A percentile compares a stretch with the other conserved stretches of the same genome.
Conservation (phyloP, 768 basidiomycete genomes). For the Rhizopogon vinicolor region DNA sequence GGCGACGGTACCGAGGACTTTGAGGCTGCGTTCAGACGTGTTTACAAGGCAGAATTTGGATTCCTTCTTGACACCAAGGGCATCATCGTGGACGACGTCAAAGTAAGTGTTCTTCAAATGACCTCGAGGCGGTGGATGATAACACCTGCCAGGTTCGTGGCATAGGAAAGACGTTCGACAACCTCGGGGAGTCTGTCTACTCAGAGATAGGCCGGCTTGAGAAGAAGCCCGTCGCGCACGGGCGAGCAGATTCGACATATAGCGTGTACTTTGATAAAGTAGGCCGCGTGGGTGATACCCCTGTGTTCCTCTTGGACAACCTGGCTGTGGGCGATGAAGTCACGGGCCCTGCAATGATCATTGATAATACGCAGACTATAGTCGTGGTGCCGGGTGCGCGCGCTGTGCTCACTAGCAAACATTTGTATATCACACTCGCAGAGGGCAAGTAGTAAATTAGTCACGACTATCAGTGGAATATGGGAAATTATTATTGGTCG, state of each 20-base stretch:
- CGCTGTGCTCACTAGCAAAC: constrained; percentile 64
- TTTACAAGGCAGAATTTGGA: constrained; percentile 86
- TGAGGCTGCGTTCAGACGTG: constrained; percentile 70
- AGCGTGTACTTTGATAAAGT: constrained; percentile 82
- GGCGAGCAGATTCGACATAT: constrained; percentile 46
- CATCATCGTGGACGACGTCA: constrained; percentile 89
- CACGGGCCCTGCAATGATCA: constrained; percentile 87
- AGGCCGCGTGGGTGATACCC: constrained; percentile 73
- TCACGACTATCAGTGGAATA: too few species aligned
- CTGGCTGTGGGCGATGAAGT: constrained; percentile 69
- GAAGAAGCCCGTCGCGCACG: constrained; percentile 31
- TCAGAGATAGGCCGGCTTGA: constrained; percentile 59
- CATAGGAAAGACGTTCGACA: constrained; percentile 86
- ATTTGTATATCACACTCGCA: constrained; percentile 49
- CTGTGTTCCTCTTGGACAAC: constrained; percentile 68
- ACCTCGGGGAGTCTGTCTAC: constrained; percentile 75
- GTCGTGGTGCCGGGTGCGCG: constrained; percentile 74
- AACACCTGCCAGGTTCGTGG: constrained; percentile 60
- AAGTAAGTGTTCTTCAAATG: constrained; percentile 37
- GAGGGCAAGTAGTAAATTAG: background rate
- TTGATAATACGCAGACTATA: constrained; percentile 94
- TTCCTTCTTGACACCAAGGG: constrained; percentile 83
- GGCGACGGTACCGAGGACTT: constrained; percentile 67
- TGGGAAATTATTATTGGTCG: too few species aligned
- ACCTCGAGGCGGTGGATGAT: background rate